Evolutionary conservation across 306 rosid genomes (phyloP).

Genomic region (Cucurbita moschata): DNA sequence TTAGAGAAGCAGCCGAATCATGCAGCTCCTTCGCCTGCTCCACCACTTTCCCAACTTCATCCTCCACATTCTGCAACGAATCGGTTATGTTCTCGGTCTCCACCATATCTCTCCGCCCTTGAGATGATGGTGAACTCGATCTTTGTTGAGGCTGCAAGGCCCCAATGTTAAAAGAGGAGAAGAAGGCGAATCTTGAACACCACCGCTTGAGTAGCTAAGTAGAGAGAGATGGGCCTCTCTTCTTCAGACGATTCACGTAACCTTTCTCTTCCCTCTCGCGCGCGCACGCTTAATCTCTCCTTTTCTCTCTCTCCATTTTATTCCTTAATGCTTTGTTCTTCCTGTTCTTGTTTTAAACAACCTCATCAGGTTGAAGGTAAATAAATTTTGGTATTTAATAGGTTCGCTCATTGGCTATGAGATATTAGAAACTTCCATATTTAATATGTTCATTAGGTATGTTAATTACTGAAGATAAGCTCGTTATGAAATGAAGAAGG

Average conservation of each 20-base stretch:
- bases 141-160: background rate
- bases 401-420: no score
- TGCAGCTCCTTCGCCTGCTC: conserved; percentile 71
- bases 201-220: background rate
- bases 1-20: conserved; percentile 39
- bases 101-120: conserved; percentile 6
- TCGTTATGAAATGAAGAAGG: no score
- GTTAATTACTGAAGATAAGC: no score
- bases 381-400: no score
- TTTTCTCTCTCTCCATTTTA: background rate
- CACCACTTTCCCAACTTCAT: conserved; percentile 33
- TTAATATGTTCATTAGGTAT: no score
- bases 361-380: no score
- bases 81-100: conserved; percentile 11
- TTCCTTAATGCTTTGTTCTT: no score
- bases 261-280: background rate
- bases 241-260: background rate
- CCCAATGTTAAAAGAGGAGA: background rate
- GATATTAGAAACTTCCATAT: no score
- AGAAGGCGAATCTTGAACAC: background rate
- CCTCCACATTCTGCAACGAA: conserved; percentile 28
- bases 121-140: background rate
- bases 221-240: background rate
- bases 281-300: background rate
- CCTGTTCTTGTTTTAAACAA: no score